phyloP scores from a whole-genome alignment of 257 asterid species.

The Solanum etuberosum region DNA sequence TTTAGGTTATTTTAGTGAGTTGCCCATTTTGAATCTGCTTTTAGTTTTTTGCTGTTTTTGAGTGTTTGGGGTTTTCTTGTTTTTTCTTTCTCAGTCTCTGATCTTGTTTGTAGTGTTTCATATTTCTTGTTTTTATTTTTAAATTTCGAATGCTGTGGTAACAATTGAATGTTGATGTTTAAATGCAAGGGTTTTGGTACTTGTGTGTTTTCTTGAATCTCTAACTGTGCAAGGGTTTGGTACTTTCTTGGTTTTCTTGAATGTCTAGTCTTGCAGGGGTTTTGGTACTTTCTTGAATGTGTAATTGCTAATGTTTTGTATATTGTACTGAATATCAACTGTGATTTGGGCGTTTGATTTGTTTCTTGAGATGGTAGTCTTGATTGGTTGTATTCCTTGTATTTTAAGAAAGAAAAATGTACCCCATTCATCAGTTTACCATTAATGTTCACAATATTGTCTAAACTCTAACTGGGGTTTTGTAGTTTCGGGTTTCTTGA shows the following conservation, averaged over 20 bases:
- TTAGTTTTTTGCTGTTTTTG: not conserved
- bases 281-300: not conserved
- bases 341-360: not conserved
- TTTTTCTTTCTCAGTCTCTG: not conserved
- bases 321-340: not conserved
- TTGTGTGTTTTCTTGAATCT: not conserved
- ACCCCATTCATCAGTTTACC: not conserved
- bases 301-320: not conserved
- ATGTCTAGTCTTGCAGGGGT: not conserved
- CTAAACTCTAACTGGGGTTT: not conserved
- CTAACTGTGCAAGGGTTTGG: not conserved
- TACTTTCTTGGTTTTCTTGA: not conserved
- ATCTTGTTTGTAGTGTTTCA: not conserved
- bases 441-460: not conserved
- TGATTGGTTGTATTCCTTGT: not conserved
- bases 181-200: not conserved
- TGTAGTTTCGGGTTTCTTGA: not conserved
- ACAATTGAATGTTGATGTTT: not conserved
- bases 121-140: not conserved
- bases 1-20: not conserved
- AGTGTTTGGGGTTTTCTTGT: not conserved
- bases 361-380: not conserved
- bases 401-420: not conserved
- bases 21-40: not conserved
- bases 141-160: not conserved